These are phyloP conservation scores for Umbelopsis sp. DNA, from an alignment of 192 early-diverging fungal species.

Conservation along the genomic window DNA sequence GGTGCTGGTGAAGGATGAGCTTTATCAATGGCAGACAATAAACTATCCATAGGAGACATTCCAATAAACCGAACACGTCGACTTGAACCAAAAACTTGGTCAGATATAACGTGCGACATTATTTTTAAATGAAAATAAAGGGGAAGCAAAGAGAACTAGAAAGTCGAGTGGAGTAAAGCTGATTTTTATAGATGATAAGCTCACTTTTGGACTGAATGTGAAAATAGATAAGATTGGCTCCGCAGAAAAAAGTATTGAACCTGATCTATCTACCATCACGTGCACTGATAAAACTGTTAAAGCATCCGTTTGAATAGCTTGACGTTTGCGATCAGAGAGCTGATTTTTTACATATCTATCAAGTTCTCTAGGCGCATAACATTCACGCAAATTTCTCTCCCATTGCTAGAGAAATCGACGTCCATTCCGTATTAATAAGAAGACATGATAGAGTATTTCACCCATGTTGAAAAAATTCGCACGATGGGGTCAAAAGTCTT, in stretches of 20 bases:
- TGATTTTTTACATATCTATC: too few relatives aligned
- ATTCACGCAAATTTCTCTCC: too few relatives aligned
- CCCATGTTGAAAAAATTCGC: slow-evolving; percentile 15
- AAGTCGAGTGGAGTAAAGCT: neutral
- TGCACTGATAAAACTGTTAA: neutral
- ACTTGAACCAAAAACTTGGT: slow-evolving; percentile 43
- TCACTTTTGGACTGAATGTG: neutral
- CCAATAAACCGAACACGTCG: slow-evolving; percentile 25
- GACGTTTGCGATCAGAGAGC: too few relatives aligned
- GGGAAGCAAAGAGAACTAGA: slow-evolving; percentile 1
- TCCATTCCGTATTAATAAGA: too few relatives aligned
- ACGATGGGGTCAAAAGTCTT: slow-evolving; percentile 12
- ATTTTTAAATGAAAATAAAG: neutral
- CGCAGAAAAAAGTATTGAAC: neutral
- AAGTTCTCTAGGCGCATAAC: too few relatives aligned
- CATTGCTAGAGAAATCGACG: too few relatives aligned
- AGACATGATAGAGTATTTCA: neutral
- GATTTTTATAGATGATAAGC: slow-evolving; percentile 13
- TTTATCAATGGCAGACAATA: slow-evolving; percentile 35
- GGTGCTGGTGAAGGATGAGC: slow-evolving; percentile 30
- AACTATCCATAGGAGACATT: slow-evolving; percentile 38
- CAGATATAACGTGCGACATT: slow-evolving; percentile 34
- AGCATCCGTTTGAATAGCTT: too few relatives aligned
- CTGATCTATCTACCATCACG: slow-evolving; percentile 19
- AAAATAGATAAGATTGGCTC: slow-evolving; percentile 24